Percentiles rank a stretch among this genome's conserved stretches.
These are phyloP conservation scores for Leccinellum albellum DNA, from an alignment of 768 basidiomycete genomes.

Conservation along the genomic window DNA sequence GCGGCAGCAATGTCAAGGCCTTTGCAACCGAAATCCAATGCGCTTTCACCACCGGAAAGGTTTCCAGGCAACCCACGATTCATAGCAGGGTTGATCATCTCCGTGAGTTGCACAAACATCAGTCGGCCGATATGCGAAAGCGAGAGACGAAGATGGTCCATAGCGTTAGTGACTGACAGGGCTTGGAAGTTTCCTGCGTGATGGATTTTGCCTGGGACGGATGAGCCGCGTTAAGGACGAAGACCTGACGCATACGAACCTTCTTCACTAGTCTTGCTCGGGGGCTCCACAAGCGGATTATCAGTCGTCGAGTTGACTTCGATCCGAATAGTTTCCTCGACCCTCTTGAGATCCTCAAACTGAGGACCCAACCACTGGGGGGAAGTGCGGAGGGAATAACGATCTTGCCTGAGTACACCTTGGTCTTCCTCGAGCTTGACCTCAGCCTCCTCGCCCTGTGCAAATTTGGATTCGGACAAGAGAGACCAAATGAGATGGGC, in stretches of 20 bases:
- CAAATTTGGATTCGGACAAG: conserved; percentile 65
- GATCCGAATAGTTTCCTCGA: conserved; percentile 58
- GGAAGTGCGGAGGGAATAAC: conserved; percentile 61
- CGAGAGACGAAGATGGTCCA: conserved; percentile 80
- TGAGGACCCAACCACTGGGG: conserved; percentile 87
- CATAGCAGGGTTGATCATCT: conserved; percentile 55
- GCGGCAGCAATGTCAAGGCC: conserved; percentile 83
- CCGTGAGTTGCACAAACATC: conserved; percentile 59
- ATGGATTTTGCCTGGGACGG: conserved; percentile 49
- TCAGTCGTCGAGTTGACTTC: conserved; percentile 90
- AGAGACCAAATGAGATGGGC: conserved; percentile 67
- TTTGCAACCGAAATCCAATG: conserved; percentile 78
- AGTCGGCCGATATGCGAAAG: conserved; percentile 71
- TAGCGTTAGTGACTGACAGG: conserved; percentile 78
- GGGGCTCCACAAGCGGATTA: conserved; percentile 81
- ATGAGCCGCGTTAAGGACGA: neutral
- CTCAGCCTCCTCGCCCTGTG: conserved; percentile 68
- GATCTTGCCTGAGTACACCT: conserved; percentile 75
- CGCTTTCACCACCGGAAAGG: conserved; percentile 74
- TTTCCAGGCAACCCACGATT: conserved; percentile 80
- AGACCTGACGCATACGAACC: conserved; percentile 9
- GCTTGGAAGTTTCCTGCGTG: conserved; percentile 91
- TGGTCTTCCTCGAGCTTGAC: conserved; percentile 68
- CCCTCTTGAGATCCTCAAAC: conserved; percentile 69
- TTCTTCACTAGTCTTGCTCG: conserved; percentile 48